Evolutionary conservation across 345 rosid species (phyloP), one percentile per base, ranked within the genome.

Genomic region (Corchorus capsularis): DNA sequence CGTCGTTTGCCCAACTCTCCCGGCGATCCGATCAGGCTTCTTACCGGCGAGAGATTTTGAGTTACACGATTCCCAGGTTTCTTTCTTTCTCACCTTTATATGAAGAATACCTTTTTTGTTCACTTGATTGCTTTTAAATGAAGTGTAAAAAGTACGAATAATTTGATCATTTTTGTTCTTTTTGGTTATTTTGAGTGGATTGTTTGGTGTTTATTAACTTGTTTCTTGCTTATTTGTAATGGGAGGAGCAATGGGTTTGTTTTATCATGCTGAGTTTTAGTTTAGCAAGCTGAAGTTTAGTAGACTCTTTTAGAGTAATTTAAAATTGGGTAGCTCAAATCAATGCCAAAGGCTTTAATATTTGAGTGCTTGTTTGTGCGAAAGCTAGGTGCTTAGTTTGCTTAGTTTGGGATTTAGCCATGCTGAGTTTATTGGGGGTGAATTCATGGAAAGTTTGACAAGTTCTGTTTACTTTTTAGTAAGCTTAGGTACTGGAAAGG

Each of bases 11-110:
- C 35, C 27, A 2, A 3, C 73, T 53, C 47, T 34, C 17, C 60
- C 62, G 47, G 47, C 47, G 62, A 53, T 53, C 43, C n/a, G 47
- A 70, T 70, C 73, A 53, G 73, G 73, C 47, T n/a, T 70, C 47
- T 70, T 34, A 53, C 73, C 12, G 61, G 73, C 73, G 11, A 11
- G 47, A 70, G 61, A 52, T 53, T 70, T 16, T 53, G n/a, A 35
- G 46, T 53, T 56, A 52, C 62, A 12, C 74, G 57, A 35, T 53
- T 54, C 62, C 34, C n/a, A 35, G 74, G 74, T 70, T 35, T 70
- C 46, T 50, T 37, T 53, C 47, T 27, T 35, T 68, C 39, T 16
- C 57, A 17, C 46, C 34, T 4, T 39, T 52, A 7, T 5, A 3
- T 43, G 3, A 10, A 52, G 3, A 10, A 52, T 22, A 16, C 60